Evolutionary conservation across 2,329 filamentous ascomycete genomes (phyloP).

Genomic region (Alternaria alternata): DNA sequence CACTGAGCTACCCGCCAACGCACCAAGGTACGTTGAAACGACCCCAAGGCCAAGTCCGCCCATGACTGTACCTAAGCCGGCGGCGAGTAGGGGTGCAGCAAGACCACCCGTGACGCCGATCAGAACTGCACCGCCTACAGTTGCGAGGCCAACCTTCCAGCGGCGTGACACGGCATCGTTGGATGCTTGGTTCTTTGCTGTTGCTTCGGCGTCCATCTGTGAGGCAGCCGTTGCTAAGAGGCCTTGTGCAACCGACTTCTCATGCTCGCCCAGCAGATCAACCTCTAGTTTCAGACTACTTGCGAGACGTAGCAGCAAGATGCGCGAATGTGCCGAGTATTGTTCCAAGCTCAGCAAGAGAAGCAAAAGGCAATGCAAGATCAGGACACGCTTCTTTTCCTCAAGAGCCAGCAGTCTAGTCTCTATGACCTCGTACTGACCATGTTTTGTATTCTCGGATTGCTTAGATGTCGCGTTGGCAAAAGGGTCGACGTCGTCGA

Average conservation of each 20-base stretch:
- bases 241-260: conserved; percentile 76
- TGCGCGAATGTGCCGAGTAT: conserved; percentile 75
- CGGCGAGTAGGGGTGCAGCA: conserved; percentile 76
- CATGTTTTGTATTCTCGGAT: conserved; percentile 20
- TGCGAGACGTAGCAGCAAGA: conserved; percentile 73
- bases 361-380: conserved; percentile 76
- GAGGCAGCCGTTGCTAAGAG: conserved; percentile 71
- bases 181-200: conserved; percentile 74
- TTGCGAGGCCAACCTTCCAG: conserved; percentile 85
- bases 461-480: conserved; percentile 3
- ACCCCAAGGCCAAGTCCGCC: conserved; percentile 77
- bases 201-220: conserved; percentile 77
- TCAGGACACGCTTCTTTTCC: conserved; percentile 64
- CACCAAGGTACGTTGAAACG: conserved; percentile 79
- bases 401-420: conserved; percentile 48
- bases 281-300: conserved; percentile 73
- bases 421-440: conserved; percentile 45
- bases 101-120: conserved; percentile 81
- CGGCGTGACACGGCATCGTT: conserved; percentile 69
- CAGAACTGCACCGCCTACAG: conserved; percentile 83
- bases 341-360: conserved; percentile 77
- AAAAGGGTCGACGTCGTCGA: conserved; percentile 36
- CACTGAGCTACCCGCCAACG: conserved; percentile 79
- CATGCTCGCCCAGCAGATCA: conserved; percentile 70
- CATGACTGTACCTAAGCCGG: conserved; percentile 79